These are phyloP conservation scores for Buxus sempervirens DNA, from an alignment of 164 flowering plant genomes.

Conservation along the genomic window DNA sequence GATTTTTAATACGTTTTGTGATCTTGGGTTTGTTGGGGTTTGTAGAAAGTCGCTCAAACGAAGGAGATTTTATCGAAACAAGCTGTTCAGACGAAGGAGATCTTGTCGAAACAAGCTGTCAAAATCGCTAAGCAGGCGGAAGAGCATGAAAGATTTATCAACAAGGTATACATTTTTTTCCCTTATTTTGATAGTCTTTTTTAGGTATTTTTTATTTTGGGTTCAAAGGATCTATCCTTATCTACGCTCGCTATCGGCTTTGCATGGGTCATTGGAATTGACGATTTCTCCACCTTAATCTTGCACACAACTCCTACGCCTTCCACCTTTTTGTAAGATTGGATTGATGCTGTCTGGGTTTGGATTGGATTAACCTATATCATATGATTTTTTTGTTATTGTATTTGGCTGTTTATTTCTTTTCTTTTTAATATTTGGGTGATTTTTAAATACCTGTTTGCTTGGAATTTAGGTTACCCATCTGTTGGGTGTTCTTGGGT, in stretches of 20 bases:
- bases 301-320: too few relatives aligned
- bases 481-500: slow-evolving; percentile 82
- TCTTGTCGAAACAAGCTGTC: slow-evolving; percentile 82
- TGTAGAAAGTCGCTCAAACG: slow-evolving; percentile 76
- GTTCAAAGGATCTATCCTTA: too few relatives aligned
- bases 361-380: neutral
- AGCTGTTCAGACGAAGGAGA: slow-evolving; percentile 70
- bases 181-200: neutral
- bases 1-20: neutral
- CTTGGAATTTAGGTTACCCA: slow-evolving; percentile 69
- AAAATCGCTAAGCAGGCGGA: slow-evolving; percentile 93
- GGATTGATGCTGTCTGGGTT: neutral
- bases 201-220: too few relatives aligned
- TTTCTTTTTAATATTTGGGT: slow-evolving; percentile 3
- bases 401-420: slow-evolving; percentile 1
- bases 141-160: slow-evolving; percentile 86
- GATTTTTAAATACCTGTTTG: neutral
- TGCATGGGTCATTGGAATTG: too few relatives aligned
- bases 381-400: neutral
- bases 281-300: too few relatives aligned
- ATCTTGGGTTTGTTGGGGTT: slow-evolving; percentile 23
- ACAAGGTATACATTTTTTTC: slow-evolving; percentile 47
- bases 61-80: slow-evolving; percentile 73
- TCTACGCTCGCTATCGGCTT: too few relatives aligned
- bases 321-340: neutral